Evolutionary conservation across 2,329 filamentous ascomycete species (phyloP), one percentile per base, ranked within the genome.

Genomic region (Laburnicola sp.): DNA sequence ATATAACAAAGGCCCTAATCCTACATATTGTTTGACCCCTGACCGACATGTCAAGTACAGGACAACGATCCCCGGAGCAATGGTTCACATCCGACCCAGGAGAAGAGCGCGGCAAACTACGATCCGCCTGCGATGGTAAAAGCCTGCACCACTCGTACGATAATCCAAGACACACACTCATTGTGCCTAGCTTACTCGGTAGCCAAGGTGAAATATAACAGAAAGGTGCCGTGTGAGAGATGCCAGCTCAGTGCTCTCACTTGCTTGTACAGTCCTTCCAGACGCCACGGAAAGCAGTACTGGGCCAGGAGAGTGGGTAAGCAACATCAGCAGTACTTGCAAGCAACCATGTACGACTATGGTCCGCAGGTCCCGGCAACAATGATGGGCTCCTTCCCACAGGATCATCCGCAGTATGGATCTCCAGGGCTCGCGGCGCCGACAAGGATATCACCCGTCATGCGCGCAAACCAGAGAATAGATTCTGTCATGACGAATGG

Each of bases 201-300:
- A n/a, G 40, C 47, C 9, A 50, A 50, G 16, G 40, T 50, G 1
- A 50, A 45, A 39, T 50, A 40, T 16, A 34, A 39, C 28, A 44
- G 22, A 8, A 16, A 42, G 21, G 2, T 6, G 3, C 32, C 40
- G 2, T 50, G 47, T 26, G 22, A 35, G 7, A 32, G 47, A 10
- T 50, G 47, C 11, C 26, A 30, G 5, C 22, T 16, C 3, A 50
- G 39, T 21, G n/a, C 3, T 5, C 22, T 34, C 11, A 22, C n/a
- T 10, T 50, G 47, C 22, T 25, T 21, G 3, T 50, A 44, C 34
- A 45, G 47, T 22, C 40, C 40, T 4, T 50, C 47, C 1, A 23
- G 40, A 22, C 25, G 40, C 7, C 47, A 44, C 11, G 47, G 47
- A 6, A 50, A 50, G 34, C 47, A 50, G 7, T 27, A 39, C 3